These are phyloP conservation scores for Circinella umbellata DNA, from an alignment of 371 early-diverging fungal species.

Conservation along the genomic window DNA sequence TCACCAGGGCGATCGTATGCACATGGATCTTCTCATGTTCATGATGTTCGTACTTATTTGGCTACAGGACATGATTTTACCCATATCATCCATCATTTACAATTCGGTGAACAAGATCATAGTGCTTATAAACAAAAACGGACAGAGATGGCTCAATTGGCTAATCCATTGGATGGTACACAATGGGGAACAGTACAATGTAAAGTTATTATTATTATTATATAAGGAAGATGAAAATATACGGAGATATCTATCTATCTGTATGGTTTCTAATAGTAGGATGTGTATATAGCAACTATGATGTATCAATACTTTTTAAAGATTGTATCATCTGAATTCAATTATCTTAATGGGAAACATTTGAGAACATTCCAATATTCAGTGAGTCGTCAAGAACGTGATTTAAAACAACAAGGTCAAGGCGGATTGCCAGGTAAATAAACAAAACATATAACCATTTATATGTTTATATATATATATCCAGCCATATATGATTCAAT, in stretches of 20 bases:
- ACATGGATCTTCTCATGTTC: constrained; percentile 74
- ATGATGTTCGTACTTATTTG: constrained; percentile 44
- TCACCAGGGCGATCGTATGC: constrained; percentile 88
- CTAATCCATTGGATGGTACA: constrained; percentile 82
- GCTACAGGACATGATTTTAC: constrained; percentile 70
- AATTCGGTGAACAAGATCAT: constrained; percentile 73
- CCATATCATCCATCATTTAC: constrained; percentile 82
- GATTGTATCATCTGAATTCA: constrained; percentile 88
- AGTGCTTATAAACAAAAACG: constrained; percentile 33
- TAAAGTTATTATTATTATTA: constrained; percentile 21
- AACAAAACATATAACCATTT: not conserved
- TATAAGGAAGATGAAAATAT: not conserved
- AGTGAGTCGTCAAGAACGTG: constrained; percentile 84
- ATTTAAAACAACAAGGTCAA: constrained; percentile 26
- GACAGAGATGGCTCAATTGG: constrained; percentile 49
- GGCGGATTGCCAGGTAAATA: constrained; percentile 65
- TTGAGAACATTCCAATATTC: constrained; percentile 91
- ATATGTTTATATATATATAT: not conserved
- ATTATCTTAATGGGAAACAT: constrained; percentile 70
- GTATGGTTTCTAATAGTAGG: not conserved
- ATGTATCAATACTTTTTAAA: constrained; percentile 94
- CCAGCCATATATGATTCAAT: not conserved
- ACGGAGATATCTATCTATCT: no score
- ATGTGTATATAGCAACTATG: constrained; percentile 27
- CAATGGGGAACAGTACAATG: constrained; percentile 51